phyloP scores from a whole-genome alignment of 805 yeast genomes.

The Martiniozyma abietophila region DNA sequence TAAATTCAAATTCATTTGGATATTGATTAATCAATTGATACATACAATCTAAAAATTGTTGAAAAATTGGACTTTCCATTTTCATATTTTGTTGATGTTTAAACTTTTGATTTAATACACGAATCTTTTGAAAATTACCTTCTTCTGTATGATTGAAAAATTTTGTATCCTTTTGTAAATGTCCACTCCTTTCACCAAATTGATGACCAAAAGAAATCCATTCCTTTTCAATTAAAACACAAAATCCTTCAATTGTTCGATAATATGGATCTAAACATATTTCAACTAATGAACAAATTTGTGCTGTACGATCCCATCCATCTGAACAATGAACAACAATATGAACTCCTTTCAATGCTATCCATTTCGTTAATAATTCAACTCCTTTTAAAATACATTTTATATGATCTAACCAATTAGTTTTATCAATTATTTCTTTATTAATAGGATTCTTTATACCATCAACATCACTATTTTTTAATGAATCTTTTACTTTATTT shows the following conservation, averaged over 20 bases:
- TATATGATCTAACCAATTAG: slow-evolving; percentile 74
- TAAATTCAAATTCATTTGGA: slow-evolving; percentile 73
- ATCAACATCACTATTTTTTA: slow-evolving; percentile 68
- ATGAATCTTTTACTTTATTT: slow-evolving; percentile 47
- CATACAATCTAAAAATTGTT: slow-evolving; percentile 85
- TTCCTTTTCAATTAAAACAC: slow-evolving; percentile 80
- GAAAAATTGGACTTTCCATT: slow-evolving; percentile 84
- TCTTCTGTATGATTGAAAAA: slow-evolving; percentile 35
- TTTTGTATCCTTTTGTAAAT: slow-evolving; percentile 46
- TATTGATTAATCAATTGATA: slow-evolving; percentile 68
- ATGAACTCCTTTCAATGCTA: slow-evolving; percentile 75
- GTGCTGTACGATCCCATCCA: slow-evolving; percentile 98
- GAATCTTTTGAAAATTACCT: slow-evolving; percentile 30
- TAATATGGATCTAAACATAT: slow-evolving; percentile 84
- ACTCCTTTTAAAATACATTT: slow-evolving; percentile 63
- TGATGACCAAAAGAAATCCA: slow-evolving; percentile 95
- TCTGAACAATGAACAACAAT: slow-evolving; percentile 90
- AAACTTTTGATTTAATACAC: slow-evolving; percentile 41
- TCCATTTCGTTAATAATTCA: slow-evolving; percentile 69
- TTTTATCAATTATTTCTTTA: slow-evolving; percentile 48
- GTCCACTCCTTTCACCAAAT: slow-evolving; percentile 77
- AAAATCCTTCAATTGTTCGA: slow-evolving; percentile 83
- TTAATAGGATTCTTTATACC: slow-evolving; percentile 34
- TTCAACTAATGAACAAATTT: slow-evolving; percentile 74
- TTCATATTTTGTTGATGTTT: slow-evolving; percentile 42